phyloP scores from a whole-genome alignment of 306 rosid genomes.

The Rosa multiflora region DNA sequence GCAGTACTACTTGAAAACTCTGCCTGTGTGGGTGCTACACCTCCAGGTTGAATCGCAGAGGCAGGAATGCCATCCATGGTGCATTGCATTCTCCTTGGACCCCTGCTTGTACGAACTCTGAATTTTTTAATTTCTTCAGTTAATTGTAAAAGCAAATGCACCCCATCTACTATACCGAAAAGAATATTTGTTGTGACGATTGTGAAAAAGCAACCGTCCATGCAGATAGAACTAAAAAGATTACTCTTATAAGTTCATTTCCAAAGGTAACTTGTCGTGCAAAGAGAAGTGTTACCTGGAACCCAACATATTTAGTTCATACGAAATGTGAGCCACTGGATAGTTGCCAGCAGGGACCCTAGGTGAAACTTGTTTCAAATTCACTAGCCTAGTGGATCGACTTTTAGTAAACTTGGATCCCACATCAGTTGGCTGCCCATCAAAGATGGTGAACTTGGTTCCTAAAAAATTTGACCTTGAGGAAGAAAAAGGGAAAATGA shows the following conservation, averaged over 20 bases:
- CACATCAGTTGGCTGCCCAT: slow-evolving; percentile 76
- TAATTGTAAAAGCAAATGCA: neutral
- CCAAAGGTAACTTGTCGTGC: neutral
- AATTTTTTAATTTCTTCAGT: neutral
- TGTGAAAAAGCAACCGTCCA: too few species aligned
- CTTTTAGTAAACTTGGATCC: slow-evolving; percentile 75
- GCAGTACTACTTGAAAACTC: slow-evolving; percentile 52
- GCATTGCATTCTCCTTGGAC: slow-evolving; percentile 99
- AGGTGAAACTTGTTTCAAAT: slow-evolving; percentile 85
- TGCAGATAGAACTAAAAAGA: slow-evolving; percentile 1
- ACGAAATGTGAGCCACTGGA: slow-evolving; percentile 84
- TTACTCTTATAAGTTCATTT: neutral
- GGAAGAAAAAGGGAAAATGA: slow-evolving; percentile 14
- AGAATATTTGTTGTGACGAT: too few species aligned
- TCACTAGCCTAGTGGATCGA: slow-evolving; percentile 77
- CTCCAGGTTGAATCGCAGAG: slow-evolving; percentile 80
- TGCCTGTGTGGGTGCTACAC: slow-evolving; percentile 74
- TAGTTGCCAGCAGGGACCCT: slow-evolving; percentile 82
- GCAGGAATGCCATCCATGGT: slow-evolving; percentile 78
- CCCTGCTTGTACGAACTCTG: slow-evolving; percentile 47
- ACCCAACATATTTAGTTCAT: slow-evolving; percentile 90
- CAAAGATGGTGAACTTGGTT: slow-evolving; percentile 88
- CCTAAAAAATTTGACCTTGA: slow-evolving; percentile 91
- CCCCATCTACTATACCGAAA: too few species aligned
- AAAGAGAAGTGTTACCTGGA: slow-evolving; percentile 62